These are phyloP conservation scores for Aquilaria yunnanensis DNA, from an alignment of 345 rosid species.

Conservation along the genomic window DNA sequence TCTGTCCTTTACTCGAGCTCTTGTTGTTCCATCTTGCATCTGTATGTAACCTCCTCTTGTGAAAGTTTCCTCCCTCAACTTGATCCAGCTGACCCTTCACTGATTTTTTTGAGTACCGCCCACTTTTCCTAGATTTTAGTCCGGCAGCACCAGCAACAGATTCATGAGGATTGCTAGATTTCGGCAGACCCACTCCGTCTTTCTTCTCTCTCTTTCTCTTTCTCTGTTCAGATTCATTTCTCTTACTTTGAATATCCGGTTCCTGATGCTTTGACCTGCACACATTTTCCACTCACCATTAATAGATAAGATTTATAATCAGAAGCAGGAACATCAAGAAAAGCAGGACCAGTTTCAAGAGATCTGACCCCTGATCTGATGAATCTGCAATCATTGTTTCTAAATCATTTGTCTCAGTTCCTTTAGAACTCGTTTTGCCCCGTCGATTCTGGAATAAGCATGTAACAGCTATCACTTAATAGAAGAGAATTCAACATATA, in stretches of 20 bases:
- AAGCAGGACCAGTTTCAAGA: neutral
- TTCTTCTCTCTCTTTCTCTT: slow-evolving; percentile 24
- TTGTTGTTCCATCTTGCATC: too few species aligned
- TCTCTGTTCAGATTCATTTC: slow-evolving; percentile 15
- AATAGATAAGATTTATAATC: neutral
- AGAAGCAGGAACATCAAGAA: neutral
- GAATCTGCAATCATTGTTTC: slow-evolving; percentile 17
- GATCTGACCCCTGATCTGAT: slow-evolving; percentile 19
- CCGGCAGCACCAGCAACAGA: slow-evolving; percentile 9
- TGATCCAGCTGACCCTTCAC: slow-evolving; percentile 10
- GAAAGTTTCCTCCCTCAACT: slow-evolving; percentile 7
- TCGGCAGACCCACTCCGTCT: slow-evolving; percentile 1
- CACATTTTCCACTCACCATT: slow-evolving; percentile 11
- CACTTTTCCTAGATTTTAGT: slow-evolving; percentile 14
- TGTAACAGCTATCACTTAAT: too few species aligned
- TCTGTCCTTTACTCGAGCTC: slow-evolving; percentile 2
- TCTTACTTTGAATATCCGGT: slow-evolving; percentile 1
- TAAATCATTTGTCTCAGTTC: slow-evolving; percentile 13
- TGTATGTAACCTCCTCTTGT: too few species aligned
- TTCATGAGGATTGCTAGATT: slow-evolving; percentile 4
- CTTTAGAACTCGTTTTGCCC: slow-evolving; percentile 48
- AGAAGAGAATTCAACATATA: too few species aligned
- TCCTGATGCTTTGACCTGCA: slow-evolving; percentile 15
- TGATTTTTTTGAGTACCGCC: slow-evolving; percentile 11
- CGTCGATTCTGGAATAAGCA: slow-evolving; percentile 57